Conservation (phyloP, 371 early-diverging fungal genomes). For the Phascolomyces articulosus region DNA sequence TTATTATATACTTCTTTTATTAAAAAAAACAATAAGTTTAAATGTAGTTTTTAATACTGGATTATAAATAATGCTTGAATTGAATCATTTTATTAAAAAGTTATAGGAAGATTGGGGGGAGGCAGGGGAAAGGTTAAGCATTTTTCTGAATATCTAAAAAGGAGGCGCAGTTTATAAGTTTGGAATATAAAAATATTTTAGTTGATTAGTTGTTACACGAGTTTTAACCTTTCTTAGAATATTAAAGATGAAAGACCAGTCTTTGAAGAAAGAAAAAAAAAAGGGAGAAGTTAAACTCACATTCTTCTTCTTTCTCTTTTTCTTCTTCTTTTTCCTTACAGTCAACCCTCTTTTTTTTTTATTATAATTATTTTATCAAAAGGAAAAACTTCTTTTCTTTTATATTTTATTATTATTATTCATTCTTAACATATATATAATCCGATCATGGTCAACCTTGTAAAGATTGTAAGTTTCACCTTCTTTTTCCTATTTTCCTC, state of each 20-base stretch:
- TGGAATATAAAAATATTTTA: too few species aligned
- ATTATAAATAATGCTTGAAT: too few species aligned
- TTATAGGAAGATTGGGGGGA: too few species aligned
- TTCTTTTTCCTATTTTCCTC: neutral
- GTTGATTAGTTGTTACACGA: neutral
- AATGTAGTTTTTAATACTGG: too few species aligned
- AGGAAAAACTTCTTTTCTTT: neutral
- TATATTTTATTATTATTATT: neutral
- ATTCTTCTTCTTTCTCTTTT: neutral
- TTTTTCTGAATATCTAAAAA: neutral
- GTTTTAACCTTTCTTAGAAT: neutral
- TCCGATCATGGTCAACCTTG: constrained; percentile 55
- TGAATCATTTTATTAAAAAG: too few species aligned
- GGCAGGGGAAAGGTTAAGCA: too few species aligned
- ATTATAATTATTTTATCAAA: too few species aligned
- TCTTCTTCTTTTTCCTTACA: constrained; percentile 5
- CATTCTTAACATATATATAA: too few species aligned
- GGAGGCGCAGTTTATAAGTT: neutral
- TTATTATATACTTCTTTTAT: too few species aligned
- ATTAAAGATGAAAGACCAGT: neutral
- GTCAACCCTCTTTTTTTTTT: neutral
- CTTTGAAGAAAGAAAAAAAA: neutral
- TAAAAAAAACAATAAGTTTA: too few species aligned
- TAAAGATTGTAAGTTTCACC: constrained; percentile 26
- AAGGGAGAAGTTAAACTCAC: neutral